Conservation (phyloP, 2,329 filamentous ascomycete genomes). For the Paracamarosporium sp. region DNA sequence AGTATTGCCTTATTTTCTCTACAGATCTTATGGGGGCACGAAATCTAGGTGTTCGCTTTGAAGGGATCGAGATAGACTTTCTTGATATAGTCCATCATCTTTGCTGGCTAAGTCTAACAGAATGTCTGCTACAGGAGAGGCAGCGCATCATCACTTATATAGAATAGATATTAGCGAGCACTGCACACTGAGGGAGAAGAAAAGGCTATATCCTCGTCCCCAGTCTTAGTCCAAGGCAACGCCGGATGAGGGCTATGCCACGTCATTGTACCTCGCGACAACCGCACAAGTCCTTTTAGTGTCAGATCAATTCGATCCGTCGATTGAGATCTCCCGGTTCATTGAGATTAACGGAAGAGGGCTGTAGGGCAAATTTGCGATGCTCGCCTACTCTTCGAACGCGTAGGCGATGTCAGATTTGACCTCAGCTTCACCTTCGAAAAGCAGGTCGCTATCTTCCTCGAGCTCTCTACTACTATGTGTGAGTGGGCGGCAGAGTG, state of each 20-base stretch:
- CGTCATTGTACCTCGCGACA: background rate
- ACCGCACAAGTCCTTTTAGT: background rate
- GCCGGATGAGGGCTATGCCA: background rate
- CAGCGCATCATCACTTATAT: background rate
- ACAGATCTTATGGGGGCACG: background rate
- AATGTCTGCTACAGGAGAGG: background rate
- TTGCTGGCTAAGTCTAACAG: background rate
- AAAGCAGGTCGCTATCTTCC: background rate
- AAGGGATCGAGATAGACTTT: background rate
- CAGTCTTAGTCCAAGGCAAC: background rate
- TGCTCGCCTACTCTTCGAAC: background rate
- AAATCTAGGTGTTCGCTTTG: background rate
- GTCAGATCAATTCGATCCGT: background rate
- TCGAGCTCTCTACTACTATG: conserved; percentile 7
- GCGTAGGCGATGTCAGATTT: conserved; percentile 1
- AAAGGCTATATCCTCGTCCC: background rate
- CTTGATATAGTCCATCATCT: background rate
- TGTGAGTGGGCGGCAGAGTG: too few species aligned
- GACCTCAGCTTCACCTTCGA: background rate
- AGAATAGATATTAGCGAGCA: conserved; percentile 5
- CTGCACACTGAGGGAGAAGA: background rate
- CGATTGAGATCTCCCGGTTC: background rate
- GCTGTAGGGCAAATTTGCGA: background rate
- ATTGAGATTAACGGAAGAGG: background rate
- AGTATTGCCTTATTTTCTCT: background rate